These are phyloP conservation scores for Eucalyptus camaldulensis DNA, from an alignment of 345 rosid species.

Conservation along the genomic window DNA sequence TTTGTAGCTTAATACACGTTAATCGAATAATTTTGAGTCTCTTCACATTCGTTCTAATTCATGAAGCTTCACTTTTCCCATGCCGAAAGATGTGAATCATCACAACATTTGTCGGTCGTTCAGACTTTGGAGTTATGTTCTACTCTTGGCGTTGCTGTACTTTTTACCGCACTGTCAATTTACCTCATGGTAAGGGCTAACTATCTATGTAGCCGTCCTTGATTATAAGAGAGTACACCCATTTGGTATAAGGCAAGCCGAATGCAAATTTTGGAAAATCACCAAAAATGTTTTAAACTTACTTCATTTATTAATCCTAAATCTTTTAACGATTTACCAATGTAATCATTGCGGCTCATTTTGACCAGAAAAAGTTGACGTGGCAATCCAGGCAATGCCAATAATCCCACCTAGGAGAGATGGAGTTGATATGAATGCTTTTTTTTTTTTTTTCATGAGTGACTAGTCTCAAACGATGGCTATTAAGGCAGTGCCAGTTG, in stretches of 20 bases:
- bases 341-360: not conserved
- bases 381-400: fast-evolving
- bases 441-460: not conserved
- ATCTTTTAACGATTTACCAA: not conserved
- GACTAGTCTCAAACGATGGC: not conserved
- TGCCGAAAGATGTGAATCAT: not conserved
- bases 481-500: fast-evolving
- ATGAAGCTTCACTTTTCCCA: not conserved
- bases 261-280: not conserved
- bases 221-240: not conserved
- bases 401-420: fast-evolving
- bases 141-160: not conserved
- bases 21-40: not conserved
- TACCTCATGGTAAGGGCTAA: not conserved
- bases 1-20: not conserved
- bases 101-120: not conserved
- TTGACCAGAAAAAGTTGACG: fast-evolving
- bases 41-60: not conserved
- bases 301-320: not conserved
- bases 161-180: not conserved
- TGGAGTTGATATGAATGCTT: fast-evolving
- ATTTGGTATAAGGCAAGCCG: not conserved
- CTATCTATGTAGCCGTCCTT: not conserved
- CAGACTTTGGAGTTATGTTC: not conserved
- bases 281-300: not conserved